Evolutionary conservation across 2,329 filamentous ascomycete species (phyloP), one percentile per base, ranked within the genome.

Genomic region (Aspergillus ochraceoroseus): DNA sequence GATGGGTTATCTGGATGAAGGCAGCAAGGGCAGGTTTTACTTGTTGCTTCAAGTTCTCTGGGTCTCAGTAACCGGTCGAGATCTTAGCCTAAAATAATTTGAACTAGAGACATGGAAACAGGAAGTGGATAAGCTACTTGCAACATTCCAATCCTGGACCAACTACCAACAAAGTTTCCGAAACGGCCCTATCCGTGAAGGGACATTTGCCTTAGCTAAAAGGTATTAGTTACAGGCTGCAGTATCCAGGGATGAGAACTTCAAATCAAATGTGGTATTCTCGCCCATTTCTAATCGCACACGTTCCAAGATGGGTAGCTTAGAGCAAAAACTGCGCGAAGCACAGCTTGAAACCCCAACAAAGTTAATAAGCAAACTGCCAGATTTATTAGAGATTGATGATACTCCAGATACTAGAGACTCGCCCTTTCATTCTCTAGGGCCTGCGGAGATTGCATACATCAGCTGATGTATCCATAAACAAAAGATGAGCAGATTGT

Each of bases 401-500:
- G 30, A 32, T 12, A 19, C 17, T n/a, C 14, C 14, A 9, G 30
- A 32, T 32, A 32, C 17, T 17, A 2, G 13, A 9, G 32, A 26
- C 2, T 17, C 32, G 3, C 32, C 32, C 2, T 26, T 34, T 7
- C 3, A 6, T 11, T 34, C 32, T 26, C 32, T 20, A 9, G 32
- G 32, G 13, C 35, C 35, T 9, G 1, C 7, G 4, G 35, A 38
- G 5, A 11, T 38, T 2, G 3, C n/a, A 1, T 3, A 38, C 11
- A n/a, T n/a, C n/a, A n/a, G n/a, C n/a, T 23, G n/a, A 31, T 38
- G 27, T 38, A 15, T 14, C 35, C 35, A 7, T 18, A 13, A 22
- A 38, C 35, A 0, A 17, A 38, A 23, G 35, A 38, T n/a, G 26
- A 38, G n/a, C 35, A 38, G 14, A 38, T 38, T 5, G 35, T 38